Evolutionary conservation across 495 filamentous ascomycete species (phyloP).

Genomic region (Astrothelium macrocarpum): DNA sequence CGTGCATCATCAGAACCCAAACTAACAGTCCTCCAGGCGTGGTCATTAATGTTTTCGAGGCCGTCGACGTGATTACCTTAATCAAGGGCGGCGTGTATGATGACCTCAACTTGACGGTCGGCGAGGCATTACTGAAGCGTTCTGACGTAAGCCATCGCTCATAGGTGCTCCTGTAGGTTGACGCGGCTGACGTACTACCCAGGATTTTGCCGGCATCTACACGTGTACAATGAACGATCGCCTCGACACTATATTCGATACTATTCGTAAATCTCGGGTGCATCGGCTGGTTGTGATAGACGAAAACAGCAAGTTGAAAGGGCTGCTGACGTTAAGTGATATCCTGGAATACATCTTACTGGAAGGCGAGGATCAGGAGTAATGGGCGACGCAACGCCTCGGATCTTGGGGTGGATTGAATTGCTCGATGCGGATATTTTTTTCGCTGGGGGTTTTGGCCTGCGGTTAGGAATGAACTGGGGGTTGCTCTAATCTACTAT

Average conservation of each 20-base stretch:
- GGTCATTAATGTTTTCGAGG: slow-evolving; percentile 94
- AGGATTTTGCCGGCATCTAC: slow-evolving; percentile 95
- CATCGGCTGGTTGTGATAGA: slow-evolving; percentile 90
- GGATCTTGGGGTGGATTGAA: too few species aligned
- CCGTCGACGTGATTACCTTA: slow-evolving; percentile 90
- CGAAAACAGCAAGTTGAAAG: slow-evolving; percentile 72
- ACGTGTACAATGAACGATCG: slow-evolving; percentile 88
- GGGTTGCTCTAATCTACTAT: too few species aligned
- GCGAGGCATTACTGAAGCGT: slow-evolving; percentile 80
- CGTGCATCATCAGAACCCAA: background rate
- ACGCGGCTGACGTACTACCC: slow-evolving; percentile 15
- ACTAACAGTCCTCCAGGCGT: slow-evolving; percentile 39
- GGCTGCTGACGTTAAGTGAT: slow-evolving; percentile 88
- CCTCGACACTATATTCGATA: slow-evolving; percentile 92
- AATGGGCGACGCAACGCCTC: too few species aligned
- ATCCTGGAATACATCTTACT: slow-evolving; percentile 92
- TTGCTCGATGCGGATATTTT: too few species aligned
- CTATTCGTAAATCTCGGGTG: slow-evolving; percentile 86
- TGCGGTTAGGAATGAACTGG: too few species aligned
- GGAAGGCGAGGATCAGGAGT: slow-evolving; percentile 63
- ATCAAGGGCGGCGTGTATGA: slow-evolving; percentile 93
- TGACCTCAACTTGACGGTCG: slow-evolving; percentile 75
- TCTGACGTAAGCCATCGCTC: slow-evolving; percentile 49
- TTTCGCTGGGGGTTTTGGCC: too few species aligned
- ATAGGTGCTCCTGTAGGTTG: background rate